A percentile compares a stretch with the other conserved stretches of the same genome.
Evolutionary conservation across 2,329 filamentous ascomycete genomes (phyloP).

Genomic region (Talaromyces amestolkiae): DNA sequence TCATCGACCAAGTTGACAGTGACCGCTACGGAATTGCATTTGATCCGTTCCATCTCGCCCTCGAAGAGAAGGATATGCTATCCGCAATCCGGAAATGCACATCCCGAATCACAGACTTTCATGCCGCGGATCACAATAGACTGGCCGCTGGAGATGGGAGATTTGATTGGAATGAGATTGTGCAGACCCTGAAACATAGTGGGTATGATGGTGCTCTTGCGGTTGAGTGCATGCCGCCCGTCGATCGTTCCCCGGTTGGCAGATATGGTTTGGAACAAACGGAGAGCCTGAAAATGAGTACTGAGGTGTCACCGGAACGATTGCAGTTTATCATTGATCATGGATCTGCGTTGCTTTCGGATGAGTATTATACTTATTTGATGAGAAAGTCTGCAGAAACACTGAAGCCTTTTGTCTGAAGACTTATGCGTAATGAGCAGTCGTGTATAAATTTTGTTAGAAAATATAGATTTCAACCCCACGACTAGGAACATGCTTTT

Average conservation of each 20-base stretch:
- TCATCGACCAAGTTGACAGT: conserved; percentile 2
- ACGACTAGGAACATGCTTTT: background rate
- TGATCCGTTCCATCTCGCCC: conserved; percentile 14
- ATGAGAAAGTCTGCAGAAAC: conserved; percentile 14
- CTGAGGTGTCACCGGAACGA: conserved; percentile 8
- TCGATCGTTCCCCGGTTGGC: conserved; percentile 13
- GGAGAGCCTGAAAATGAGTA: background rate
- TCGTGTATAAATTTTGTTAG: background rate
- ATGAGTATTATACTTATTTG: conserved; percentile 16
- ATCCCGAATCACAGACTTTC: conserved; percentile 9
- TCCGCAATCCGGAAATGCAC: conserved; percentile 9
- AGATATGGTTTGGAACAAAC: background rate
- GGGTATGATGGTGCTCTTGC: conserved; percentile 13
- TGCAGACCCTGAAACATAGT: background rate
- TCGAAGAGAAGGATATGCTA: conserved; percentile 15
- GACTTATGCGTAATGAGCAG: background rate
- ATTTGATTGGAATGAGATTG: conserved; percentile 12
- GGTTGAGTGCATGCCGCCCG: conserved; percentile 14
- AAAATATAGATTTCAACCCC: background rate
- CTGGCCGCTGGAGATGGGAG: conserved; percentile 14
- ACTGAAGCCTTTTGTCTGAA: conserved; percentile 5
- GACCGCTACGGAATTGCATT: conserved; percentile 12
- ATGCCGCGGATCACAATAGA: conserved; percentile 16
- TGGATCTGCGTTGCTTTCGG: conserved; percentile 10
- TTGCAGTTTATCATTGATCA: conserved; percentile 17